Evolutionary conservation across 352 stramenopile species (phyloP), one percentile per base, ranked within the genome.

Genomic region (Bremia lactucae): DNA sequence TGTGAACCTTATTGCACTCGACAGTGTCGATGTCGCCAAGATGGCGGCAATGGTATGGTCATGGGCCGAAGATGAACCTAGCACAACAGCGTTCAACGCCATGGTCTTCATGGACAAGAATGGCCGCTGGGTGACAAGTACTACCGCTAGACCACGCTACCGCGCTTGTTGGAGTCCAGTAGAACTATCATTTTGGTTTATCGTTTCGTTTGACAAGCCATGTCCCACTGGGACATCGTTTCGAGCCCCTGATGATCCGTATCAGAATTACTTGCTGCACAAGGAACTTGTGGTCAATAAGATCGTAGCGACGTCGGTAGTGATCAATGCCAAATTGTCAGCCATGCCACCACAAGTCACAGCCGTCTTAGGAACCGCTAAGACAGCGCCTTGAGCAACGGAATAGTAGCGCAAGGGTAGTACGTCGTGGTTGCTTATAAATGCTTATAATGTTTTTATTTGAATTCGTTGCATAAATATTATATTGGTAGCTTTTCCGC

Each of bases 11-110:
- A 62, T 85, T 14, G 62, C 65, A 15, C 46, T 69, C 0, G 68
- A 78, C 25, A 58, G 56, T 19, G 39, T 66, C 2, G 68, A 80
- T 23, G 40, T 68, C n/a, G 55, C 71, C 18, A 75, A 78, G 44
- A 73, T 82, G 55, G 43, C 54, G 4, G 61, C 61, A n/a, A 56
- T 70, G 37, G 52, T 75, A 3, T 85, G 72, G 72, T 68, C 59
- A 0, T 85, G 69, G 64, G 65, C 59, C 2, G 57, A 68, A 34
- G 64, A 68, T 7, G 65, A 84, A 33, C 72, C 72, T 1, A 55
- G 36, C 23, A 62, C 49, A 29, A 66, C 55, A 2, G 34, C 22
- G 6, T 31, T 28, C 14, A 56, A 51, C 4, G 47, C 57, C 0
- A 55, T 52, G 6, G 65, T 65, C 6, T 56, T 69, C 14, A 65